Conservation (phyloP, 441 rosid genomes). For the Jatropha multifida region DNA sequence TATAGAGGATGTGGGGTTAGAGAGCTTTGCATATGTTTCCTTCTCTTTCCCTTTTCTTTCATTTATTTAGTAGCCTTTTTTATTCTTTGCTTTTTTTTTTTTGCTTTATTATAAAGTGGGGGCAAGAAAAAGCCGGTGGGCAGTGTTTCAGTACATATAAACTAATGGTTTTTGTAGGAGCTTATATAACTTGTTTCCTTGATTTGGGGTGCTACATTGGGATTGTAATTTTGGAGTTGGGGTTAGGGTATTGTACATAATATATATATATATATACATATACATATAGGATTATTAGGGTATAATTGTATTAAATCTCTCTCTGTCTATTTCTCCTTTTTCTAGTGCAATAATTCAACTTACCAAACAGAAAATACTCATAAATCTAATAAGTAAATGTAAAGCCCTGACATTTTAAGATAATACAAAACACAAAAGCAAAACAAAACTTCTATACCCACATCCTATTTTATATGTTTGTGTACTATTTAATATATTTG, state of each 20-base stretch:
- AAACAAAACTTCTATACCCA: not conserved
- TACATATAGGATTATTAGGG: conserved; percentile 10
- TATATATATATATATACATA: too few species aligned
- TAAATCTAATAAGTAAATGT: conserved; percentile 4
- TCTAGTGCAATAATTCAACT: conserved; percentile 30
- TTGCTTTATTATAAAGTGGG: conserved; percentile 91
- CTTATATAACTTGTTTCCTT: conserved; percentile 34
- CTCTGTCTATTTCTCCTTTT: conserved; percentile 21
- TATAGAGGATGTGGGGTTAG: conserved; percentile 46
- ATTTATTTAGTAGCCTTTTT: conserved; percentile 44
- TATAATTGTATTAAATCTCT: conserved; percentile 4
- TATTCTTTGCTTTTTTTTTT: conserved; percentile 59
- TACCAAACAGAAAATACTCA: conserved; percentile 9
- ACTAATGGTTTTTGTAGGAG: conserved; percentile 27
- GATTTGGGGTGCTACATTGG: conserved; percentile 44
- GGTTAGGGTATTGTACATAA: conserved; percentile 15
- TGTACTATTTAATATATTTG: not conserved
- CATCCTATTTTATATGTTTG: not conserved
- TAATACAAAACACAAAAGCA: conserved; percentile 3
- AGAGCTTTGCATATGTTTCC: conserved; percentile 33
- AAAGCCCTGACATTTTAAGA: conserved; percentile 2
- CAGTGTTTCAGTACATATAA: conserved; percentile 38
- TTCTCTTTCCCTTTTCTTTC: conserved; percentile 33
- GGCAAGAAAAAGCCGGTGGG: conserved; percentile 60
- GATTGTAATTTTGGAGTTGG: conserved; percentile 36